phyloP scores from a whole-genome alignment of 1,284 basidiomycete species.

The Trametes hirsuta region DNA sequence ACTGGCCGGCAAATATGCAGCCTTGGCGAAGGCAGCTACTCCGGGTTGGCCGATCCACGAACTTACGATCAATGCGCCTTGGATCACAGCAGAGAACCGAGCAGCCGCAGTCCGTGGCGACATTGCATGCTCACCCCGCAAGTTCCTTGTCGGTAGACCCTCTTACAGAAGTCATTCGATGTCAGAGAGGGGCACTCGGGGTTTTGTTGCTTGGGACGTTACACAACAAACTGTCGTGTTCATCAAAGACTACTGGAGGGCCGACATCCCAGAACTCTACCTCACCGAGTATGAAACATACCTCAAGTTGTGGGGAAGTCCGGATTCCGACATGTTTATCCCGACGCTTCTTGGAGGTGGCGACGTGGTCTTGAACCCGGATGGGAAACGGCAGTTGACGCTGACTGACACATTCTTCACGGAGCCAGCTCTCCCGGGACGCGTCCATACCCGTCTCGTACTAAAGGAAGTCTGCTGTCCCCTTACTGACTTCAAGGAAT shows the following conservation, averaged over 20 bases:
- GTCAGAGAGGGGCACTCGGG: background rate
- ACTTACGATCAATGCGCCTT: background rate
- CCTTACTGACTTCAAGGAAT: background rate
- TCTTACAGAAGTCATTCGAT: background rate
- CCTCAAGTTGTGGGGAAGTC: background rate
- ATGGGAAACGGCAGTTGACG: background rate
- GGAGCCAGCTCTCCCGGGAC: background rate
- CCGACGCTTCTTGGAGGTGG: background rate
- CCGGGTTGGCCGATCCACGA: background rate
- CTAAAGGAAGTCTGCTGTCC: background rate
- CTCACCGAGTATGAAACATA: background rate
- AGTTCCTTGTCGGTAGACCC: background rate
- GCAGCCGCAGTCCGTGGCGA: background rate
- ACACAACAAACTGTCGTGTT: background rate
- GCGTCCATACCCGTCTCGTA: background rate
- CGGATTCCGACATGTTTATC: background rate
- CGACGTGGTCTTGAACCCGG: too few relatives aligned
- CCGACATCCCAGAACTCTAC: background rate
- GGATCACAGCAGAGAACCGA: background rate
- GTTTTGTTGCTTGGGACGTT: constrained; percentile 1
- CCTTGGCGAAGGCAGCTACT: background rate
- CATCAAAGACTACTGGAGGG: constrained; percentile 7
- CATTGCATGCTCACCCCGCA: background rate
- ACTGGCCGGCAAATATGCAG: background rate
- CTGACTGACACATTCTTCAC: background rate